Conservation (phyloP, 352 stramenopile genomes). For the Pythium sukuiense region DNA sequence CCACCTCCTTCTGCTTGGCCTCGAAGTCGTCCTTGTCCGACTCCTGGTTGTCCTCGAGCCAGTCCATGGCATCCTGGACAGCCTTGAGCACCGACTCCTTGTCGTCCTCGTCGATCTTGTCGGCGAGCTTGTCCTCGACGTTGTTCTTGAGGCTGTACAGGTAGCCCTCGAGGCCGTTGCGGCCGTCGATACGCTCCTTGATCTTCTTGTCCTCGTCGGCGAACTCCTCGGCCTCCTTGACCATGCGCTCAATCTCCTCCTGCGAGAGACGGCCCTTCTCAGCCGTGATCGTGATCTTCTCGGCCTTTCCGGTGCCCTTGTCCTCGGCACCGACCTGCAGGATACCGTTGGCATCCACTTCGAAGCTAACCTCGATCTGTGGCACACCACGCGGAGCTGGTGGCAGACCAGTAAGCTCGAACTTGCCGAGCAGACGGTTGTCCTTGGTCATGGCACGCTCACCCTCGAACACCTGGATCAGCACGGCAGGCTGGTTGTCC, state of each 20-base stretch:
- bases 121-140: conserved; percentile 92
- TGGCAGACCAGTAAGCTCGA: conserved; percentile 98
- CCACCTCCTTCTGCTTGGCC: conserved; percentile 99
- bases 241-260: conserved; percentile 99
- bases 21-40: conserved; percentile 98
- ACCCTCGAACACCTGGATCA: conserved; percentile 96
- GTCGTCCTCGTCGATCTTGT: conserved; percentile 96
- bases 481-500: conserved; percentile 95
- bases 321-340: conserved; percentile 97
- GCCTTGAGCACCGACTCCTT: conserved; percentile 88
- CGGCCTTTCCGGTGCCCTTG: conserved; percentile 97
- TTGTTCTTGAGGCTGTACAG: conserved; percentile 96
- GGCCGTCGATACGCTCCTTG: conserved; percentile 96
- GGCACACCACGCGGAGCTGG: conserved; percentile 97
- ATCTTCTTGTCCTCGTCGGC: conserved; percentile 98
- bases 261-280: conserved; percentile 98
- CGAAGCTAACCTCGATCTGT: conserved; percentile 99
- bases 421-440: conserved; percentile 99
- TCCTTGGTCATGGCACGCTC: conserved; percentile 99
- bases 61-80: conserved; percentile 98
- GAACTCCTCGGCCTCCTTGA: conserved; percentile 97
- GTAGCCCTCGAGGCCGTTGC: conserved; percentile 97
- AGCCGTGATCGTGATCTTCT: conserved; percentile 99
- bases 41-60: conserved; percentile 98
- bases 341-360: conserved; percentile 99